These are phyloP conservation scores for Apiospora hydei DNA, from an alignment of 2,329 filamentous ascomycete species.

Conservation along the genomic window DNA sequence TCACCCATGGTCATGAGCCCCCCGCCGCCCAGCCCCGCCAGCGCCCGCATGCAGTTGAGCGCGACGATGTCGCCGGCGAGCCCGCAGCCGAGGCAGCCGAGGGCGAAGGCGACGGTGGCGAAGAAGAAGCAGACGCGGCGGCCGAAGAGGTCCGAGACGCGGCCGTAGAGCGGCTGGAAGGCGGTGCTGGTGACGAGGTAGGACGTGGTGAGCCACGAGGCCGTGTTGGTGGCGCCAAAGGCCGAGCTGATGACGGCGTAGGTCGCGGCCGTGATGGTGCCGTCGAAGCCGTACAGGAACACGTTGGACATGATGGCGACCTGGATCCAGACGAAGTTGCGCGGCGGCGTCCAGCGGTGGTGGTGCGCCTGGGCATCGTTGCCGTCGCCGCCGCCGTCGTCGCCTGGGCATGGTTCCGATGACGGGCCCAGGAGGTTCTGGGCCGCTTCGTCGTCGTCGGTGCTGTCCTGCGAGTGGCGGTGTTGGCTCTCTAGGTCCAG, in stretches of 20 bases:
- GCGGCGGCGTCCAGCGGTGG: slow-evolving; percentile 53
- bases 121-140: slow-evolving; percentile 69
- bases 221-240: slow-evolving; percentile 74
- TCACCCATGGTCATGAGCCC: slow-evolving; percentile 74
- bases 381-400: background rate
- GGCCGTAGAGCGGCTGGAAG: slow-evolving; percentile 29
- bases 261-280: slow-evolving; percentile 75
- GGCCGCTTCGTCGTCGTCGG: background rate
- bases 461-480: background rate
- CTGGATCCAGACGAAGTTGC: slow-evolving; percentile 65
- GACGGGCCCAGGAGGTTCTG: slow-evolving; percentile 2
- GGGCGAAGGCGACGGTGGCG: slow-evolving; percentile 66
- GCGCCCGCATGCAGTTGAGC: slow-evolving; percentile 69
- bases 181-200: slow-evolving; percentile 68
- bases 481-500: background rate
- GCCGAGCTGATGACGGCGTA: slow-evolving; percentile 79
- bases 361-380: background rate
- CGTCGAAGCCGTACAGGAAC: slow-evolving; percentile 73
- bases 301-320: slow-evolving; percentile 70
- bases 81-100: slow-evolving; percentile 71
- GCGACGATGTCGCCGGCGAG: slow-evolving; percentile 63
- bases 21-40: slow-evolving; percentile 74
- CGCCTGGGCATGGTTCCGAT: background rate
- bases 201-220: slow-evolving; percentile 77
- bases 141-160: slow-evolving; percentile 56